A percentile compares a stretch with the other conserved stretches of the same genome.
Conservation (phyloP, 139 green algal species). For the Chlamydomonas sp. region DNA sequence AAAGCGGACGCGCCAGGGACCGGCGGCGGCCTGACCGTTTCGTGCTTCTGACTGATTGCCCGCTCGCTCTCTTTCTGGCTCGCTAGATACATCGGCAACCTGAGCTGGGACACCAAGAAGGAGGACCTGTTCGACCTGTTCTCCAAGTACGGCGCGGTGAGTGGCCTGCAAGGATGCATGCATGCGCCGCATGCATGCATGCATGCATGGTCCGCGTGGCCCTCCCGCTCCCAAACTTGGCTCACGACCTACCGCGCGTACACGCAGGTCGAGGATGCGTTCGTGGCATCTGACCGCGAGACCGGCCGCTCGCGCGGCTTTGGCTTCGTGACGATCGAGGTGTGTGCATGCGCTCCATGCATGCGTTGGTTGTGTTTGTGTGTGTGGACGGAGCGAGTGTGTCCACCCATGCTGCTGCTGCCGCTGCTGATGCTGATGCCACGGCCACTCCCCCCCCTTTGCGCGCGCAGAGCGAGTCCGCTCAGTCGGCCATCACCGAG, state of each 20-base stretch:
- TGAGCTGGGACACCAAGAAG: constrained; percentile 52
- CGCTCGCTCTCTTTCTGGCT: not conserved
- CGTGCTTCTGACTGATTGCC: no score
- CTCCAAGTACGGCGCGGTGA: constrained; percentile 38
- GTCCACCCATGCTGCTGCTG: not conserved
- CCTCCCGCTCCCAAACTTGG: not conserved
- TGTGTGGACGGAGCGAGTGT: not conserved
- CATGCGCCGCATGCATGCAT: no score
- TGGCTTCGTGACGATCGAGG: constrained; percentile 55
- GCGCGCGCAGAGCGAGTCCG: not conserved
- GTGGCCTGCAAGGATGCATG: no score
- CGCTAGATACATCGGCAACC: constrained; percentile 50
- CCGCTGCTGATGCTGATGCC: not conserved
- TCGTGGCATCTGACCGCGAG: constrained; percentile 52
- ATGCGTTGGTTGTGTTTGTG: not conserved
- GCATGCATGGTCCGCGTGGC: not conserved
- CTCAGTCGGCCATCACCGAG: constrained; percentile 4
- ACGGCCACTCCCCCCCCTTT: not conserved
- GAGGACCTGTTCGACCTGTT: constrained; percentile 53
- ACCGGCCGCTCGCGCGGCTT: constrained; percentile 61
- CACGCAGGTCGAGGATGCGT: constrained; percentile 27
- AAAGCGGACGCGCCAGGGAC: no score
- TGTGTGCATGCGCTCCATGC: not conserved
- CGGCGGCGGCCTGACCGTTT: no score
- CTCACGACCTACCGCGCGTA: not conserved